Conservation (phyloP, 495 filamentous ascomycete species). For the Xylaria bambusicola region DNA sequence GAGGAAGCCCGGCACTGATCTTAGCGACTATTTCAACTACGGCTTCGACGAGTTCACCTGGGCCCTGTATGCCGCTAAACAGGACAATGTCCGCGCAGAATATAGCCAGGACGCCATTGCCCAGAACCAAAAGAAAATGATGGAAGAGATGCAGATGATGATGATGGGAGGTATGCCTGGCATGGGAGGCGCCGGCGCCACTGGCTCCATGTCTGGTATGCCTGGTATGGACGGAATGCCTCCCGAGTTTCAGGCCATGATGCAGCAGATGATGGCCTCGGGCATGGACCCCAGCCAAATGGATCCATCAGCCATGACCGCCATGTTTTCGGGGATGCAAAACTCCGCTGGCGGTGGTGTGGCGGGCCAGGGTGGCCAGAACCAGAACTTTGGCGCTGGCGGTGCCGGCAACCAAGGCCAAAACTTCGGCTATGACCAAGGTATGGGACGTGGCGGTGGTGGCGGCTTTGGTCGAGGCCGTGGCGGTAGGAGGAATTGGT, state of each 20-base stretch:
- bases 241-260: conserved; percentile 80
- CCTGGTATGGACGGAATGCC: conserved; percentile 71
- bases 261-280: conserved; percentile 76
- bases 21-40: conserved; percentile 98
- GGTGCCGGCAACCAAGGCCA: conserved; percentile 52
- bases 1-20: conserved; percentile 92
- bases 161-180: conserved; percentile 75
- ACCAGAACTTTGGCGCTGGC: conserved; percentile 44
- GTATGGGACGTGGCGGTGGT: conserved; percentile 47
- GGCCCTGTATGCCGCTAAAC: conserved; percentile 91
- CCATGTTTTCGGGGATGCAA: conserved; percentile 55
- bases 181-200: conserved; percentile 43
- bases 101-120: conserved; percentile 60
- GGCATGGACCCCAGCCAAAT: conserved; percentile 83
- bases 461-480: conserved; percentile 48
- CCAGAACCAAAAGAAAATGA: conserved; percentile 76
- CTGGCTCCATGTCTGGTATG: conserved; percentile 63
- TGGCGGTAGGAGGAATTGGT: conserved; percentile 39
- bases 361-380: conserved; percentile 46
- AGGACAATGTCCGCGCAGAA: conserved; percentile 72
- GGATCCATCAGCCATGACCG: conserved; percentile 57
- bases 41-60: conserved; percentile 99
- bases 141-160: conserved; percentile 88
- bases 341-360: conserved; percentile 37
- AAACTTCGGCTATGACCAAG: conserved; percentile 59